Evolutionary conservation across 1,284 basidiomycete genomes (phyloP), one percentile per base, ranked within the genome.

Genomic region (Fistulina hepatica): DNA sequence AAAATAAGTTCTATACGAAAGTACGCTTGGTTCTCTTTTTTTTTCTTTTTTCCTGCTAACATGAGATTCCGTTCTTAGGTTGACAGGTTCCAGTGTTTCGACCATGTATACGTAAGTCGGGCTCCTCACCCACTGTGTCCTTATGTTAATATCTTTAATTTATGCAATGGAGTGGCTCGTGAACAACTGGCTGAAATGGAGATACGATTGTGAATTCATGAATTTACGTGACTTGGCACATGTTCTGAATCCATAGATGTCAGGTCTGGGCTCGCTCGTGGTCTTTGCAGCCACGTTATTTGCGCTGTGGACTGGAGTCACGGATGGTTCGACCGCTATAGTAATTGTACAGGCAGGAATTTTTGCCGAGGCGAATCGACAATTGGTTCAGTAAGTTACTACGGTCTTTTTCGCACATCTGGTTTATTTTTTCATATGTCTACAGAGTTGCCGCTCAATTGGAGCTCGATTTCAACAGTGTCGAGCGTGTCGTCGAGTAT

Each of bases 401-500:
- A 11, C n/a, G 33, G 13, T 6, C 10, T 7, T 37, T 19, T 28
- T 6, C 16, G 20, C 23, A 17, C 6, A 30, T 17, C 21, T 26
- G 6, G 10, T 12, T 26, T 30, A 7, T 19, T n/a, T 13, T 33
- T 45, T 8, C 41, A 34, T 17, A 10, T 15, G 15, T 39, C 13
- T 33, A 10, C 45, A 74, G 72, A 46, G 75, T 79, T 7, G 65
- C 70, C 17, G 76, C 76, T 2, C 78, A 81, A 49, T 55, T 81
- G 1, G 79, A 81, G 51, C 64, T 81, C 11, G 77, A 82, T 57
- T 83, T 86, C 59, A 79, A 77, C 56, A 76, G 80, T 16, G 76
- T 92, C 5, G 88, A 93, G 55, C 75, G 88, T 42, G 76, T 91
- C 9, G 71, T 79, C 12, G 86, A 91, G 55, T 92, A 90, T 52